A percentile compares a stretch with the other conserved stretches of the same genome.
Conservation (phyloP, 148 eudicot species). For the Cornus florida region DNA sequence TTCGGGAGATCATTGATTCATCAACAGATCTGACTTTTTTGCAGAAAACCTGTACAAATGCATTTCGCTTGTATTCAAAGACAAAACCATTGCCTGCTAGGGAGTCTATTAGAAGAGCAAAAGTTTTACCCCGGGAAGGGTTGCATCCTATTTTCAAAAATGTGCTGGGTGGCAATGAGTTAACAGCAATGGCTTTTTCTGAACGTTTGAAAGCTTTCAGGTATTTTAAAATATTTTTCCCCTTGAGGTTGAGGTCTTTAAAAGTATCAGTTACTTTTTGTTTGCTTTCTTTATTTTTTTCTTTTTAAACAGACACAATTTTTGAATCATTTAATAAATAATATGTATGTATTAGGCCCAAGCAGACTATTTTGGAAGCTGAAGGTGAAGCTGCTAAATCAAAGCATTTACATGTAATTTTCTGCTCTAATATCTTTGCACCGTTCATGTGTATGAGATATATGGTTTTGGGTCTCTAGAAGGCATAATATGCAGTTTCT, state of each 20-base stretch:
- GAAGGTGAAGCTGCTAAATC: slow-evolving; percentile 84
- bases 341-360: slow-evolving; percentile 55
- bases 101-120: slow-evolving; percentile 83
- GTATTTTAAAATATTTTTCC: slow-evolving; percentile 21
- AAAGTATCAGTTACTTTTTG: neutral
- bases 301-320: neutral
- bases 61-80: slow-evolving; percentile 62
- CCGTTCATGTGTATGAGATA: neutral
- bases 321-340: slow-evolving; percentile 13
- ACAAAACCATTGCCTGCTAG: slow-evolving; percentile 73
- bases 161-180: slow-evolving; percentile 60
- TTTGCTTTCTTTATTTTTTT: neutral
- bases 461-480: neutral
- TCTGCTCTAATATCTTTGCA: neutral
- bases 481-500: neutral
- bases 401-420: slow-evolving; percentile 53
- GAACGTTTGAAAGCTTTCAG: slow-evolving; percentile 86
- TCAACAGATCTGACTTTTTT: slow-evolving; percentile 65
- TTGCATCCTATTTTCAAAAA: slow-evolving; percentile 85
- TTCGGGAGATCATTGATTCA: slow-evolving; percentile 72
- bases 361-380: slow-evolving; percentile 92
- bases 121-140: slow-evolving; percentile 80
- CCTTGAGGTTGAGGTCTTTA: neutral
- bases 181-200: slow-evolving; percentile 80
- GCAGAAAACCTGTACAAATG: slow-evolving; percentile 58